Conservation (phyloP, 768 basidiomycete species). For the Tulasnella sp. region DNA sequence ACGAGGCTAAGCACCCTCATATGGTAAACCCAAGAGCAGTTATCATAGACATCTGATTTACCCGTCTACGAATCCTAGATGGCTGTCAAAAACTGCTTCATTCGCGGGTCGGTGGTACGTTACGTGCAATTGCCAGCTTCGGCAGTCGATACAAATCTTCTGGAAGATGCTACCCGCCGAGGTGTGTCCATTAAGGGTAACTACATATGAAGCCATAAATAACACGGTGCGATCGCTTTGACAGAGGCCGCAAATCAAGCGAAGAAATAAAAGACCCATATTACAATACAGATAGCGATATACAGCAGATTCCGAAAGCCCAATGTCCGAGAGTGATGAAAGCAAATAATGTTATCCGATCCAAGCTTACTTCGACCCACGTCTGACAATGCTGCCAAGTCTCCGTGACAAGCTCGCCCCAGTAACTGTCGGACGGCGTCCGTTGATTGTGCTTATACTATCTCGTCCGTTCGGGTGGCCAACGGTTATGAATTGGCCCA, state of each 20-base stretch:
- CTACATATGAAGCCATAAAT: constrained; percentile 6
- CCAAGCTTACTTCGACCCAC: not conserved
- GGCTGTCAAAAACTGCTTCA: constrained; percentile 99
- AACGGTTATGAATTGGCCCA: not conserved
- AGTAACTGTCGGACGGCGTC: not conserved
- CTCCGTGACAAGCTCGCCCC: not conserved
- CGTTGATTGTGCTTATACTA: not conserved
- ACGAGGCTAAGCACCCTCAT: constrained; percentile 90
- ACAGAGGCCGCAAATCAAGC: constrained; percentile 33
- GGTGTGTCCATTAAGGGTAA: constrained; percentile 37
- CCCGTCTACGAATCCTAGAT: no score
- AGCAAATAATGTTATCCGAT: not conserved
- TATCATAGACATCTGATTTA: no score
- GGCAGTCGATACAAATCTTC: constrained; percentile 85
- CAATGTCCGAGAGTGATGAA: not conserved
- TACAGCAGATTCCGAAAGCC: not conserved
- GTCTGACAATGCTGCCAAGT: constrained; percentile 2
- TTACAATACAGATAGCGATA: not conserved
- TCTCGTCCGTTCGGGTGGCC: not conserved
- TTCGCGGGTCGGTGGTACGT: constrained; percentile 94
- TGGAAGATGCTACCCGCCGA: constrained; percentile 94
- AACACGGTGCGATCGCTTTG: not conserved
- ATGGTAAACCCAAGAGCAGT: constrained; percentile 78
- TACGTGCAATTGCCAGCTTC: constrained; percentile 91
- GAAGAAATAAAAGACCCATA: constrained; percentile 24